These are phyloP conservation scores for Lasiodiplodia citricola DNA, from an alignment of 2,329 filamentous ascomycete genomes.

Conservation along the genomic window DNA sequence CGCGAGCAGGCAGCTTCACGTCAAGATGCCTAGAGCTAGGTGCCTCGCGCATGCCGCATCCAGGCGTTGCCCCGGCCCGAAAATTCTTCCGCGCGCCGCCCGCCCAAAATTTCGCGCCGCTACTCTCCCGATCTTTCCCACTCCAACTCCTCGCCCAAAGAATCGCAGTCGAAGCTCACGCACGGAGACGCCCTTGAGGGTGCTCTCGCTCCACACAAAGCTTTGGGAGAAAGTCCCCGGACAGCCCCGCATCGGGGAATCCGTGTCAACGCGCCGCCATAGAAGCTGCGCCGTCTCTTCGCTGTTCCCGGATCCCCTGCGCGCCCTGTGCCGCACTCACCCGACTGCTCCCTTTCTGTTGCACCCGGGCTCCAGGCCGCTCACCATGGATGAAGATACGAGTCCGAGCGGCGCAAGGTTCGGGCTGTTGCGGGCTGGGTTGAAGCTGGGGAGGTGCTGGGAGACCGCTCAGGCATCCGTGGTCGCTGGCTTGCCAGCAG, in stretches of 20 bases:
- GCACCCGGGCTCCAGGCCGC: conserved; percentile 6
- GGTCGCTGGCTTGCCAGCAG: conserved; percentile 32
- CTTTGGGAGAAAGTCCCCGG: conserved; percentile 99
- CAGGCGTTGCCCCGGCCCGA: conserved; percentile 16
- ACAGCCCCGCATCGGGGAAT: conserved; percentile 68
- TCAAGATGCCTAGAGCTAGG: conserved; percentile 16
- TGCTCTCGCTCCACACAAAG: conserved; percentile 51
- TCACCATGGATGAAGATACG: conserved; percentile 30
- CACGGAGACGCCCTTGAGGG: conserved; percentile 64
- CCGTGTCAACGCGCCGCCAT: conserved; percentile 99
- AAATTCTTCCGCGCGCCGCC: background rate
- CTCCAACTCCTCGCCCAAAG: conserved; percentile 92
- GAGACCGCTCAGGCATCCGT: conserved; percentile 30
- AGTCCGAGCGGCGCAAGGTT: conserved; percentile 32
- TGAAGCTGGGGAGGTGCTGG: conserved; percentile 40
- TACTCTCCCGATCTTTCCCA: conserved; percentile 30
- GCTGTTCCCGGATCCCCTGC: conserved; percentile 58
- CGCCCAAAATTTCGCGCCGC: conserved; percentile 10
- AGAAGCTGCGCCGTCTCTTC: conserved; percentile 88
- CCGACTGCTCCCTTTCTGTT: background rate
- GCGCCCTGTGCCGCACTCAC: conserved; percentile 60
- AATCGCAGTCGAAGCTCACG: conserved; percentile 99
- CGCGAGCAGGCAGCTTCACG: conserved; percentile 20
- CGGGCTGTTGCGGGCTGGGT: conserved; percentile 17
- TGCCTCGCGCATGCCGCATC: conserved; percentile 17